Percentiles rank a stretch among this genome's conserved stretches.
Conservation (phyloP, 208 protist genomes). For the Polymyxa betae region DNA sequence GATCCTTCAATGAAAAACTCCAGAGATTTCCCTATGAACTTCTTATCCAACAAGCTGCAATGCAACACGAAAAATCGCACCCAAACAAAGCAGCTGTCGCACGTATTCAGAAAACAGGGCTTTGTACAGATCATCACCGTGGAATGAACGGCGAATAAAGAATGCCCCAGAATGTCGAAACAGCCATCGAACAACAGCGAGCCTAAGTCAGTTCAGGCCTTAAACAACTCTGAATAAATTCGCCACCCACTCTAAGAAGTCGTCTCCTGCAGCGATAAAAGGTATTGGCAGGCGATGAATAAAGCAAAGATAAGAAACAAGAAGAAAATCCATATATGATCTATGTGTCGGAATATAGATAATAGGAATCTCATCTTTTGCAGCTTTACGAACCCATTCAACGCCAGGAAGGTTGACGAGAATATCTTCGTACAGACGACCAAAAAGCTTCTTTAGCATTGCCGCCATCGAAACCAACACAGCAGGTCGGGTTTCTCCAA, state of each 20-base stretch:
- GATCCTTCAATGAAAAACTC: conserved; percentile 56
- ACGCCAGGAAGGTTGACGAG: conserved; percentile 15
- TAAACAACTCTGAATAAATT: neutral
- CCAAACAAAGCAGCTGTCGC: conserved; percentile 36
- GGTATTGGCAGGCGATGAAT: conserved; percentile 10
- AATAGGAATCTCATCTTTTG: neutral
- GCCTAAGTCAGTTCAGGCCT: neutral
- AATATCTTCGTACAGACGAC: neutral
- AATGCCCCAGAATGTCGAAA: conserved; percentile 57
- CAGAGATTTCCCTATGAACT: conserved; percentile 27
- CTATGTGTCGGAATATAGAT: conserved; percentile 52
- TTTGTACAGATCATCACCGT: conserved; percentile 19
- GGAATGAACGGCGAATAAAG: conserved; percentile 51
- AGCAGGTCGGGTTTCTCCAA: neutral
- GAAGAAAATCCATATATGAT: conserved; percentile 53
- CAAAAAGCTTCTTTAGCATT: neutral
- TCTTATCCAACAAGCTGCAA: too few species aligned
- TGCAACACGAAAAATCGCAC: too few species aligned
- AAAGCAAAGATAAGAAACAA: conserved; percentile 49
- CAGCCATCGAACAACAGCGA: conserved; percentile 33
- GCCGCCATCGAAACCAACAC: conserved; percentile 1
- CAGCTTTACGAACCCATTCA: neutral
- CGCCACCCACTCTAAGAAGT: conserved; percentile 38
- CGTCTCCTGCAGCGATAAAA: conserved; percentile 46
- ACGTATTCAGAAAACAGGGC: conserved; percentile 34